Base-by-base conservation (phyloP, 169 alveolate genomes). In the Cryptosporidium xiaoi region DNA sequence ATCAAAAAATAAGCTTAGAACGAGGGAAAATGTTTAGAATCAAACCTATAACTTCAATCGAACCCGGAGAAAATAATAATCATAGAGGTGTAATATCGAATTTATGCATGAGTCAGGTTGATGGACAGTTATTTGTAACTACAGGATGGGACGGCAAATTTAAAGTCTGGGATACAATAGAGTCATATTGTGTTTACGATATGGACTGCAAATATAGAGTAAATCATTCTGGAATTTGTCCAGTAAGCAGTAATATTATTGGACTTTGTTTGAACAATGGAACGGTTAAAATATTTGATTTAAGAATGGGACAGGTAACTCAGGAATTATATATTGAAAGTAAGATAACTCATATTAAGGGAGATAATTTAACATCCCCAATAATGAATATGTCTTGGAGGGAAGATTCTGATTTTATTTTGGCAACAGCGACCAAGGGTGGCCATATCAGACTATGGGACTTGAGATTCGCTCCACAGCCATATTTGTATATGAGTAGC, bases 391-490 rank as follows among this genome's bases (percentile, higher is more conserved):
- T 77, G 16, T 51, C 87, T 60, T 77, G 87, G 87, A 77, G 64
- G 24, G 31, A 34, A 2, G 77, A 77, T 62, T 77, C 87, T 8
- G 87, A 77, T 1, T 10, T 58, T 27, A 77, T 77, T 2, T 44
- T 77, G 31, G 97, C 96, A 7, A 85, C 95, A 20, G 83, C 93
- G 6, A 87, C 95, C 44, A 94, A 95, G 83, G 95, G 93, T 82
- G 96, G 95, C 1, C 84, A 94, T 20, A 92, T 94, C 33, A 90
- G 93, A 65, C 71, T 95, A 18, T 95, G 97, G 96, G 97, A 95
- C 68, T 91, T 90, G 29, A 95, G 94, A 53, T 71, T 92, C 15
- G 95, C 96, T 20, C 91, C 90, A 20, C 84, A 77, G 27, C 87
- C 87, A 12, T 77, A 56, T 48, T 53, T 77, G 4, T 77, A 77